phyloP scores from a whole-genome alignment of 2,329 filamentous ascomycete genomes.

The Penicillium sp. region DNA sequence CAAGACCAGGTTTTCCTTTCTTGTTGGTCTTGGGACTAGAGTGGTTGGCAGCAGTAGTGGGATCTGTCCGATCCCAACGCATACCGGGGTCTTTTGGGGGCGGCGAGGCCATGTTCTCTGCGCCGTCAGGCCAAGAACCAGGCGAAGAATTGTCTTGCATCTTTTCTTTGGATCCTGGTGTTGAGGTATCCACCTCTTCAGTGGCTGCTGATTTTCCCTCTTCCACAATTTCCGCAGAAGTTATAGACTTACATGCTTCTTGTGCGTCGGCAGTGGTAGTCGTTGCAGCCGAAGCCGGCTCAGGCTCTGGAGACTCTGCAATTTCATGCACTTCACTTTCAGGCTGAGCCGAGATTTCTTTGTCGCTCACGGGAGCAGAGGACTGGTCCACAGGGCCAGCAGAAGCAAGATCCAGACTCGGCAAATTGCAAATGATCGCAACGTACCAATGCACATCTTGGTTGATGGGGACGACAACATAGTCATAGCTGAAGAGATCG shows the following conservation, averaged over 20 bases:
- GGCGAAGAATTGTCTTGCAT: not conserved
- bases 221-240: not conserved
- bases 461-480: conserved; percentile 89
- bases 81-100: not conserved
- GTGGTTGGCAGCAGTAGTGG: conserved; percentile 2
- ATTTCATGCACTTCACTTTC: conserved; percentile 27
- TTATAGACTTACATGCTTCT: not conserved
- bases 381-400: not conserved
- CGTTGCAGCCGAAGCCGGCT: not conserved
- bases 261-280: not conserved
- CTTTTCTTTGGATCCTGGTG: not conserved
- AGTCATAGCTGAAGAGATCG: conserved; percentile 83
- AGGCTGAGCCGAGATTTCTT: conserved; percentile 11
- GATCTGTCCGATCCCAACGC: not conserved
- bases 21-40: conserved; percentile 17
- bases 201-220: not conserved
- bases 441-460: conserved; percentile 89
- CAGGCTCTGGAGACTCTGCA: conserved; percentile 21
- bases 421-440: conserved; percentile 89
- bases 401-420: conserved; percentile 51
- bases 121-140: conserved; percentile 33
- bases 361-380: conserved; percentile 2
- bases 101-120: conserved; percentile 25
- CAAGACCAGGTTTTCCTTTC: conserved; percentile 35
- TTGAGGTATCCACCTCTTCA: not conserved